A percentile compares a stretch with the other conserved stretches of the same genome.
Evolutionary conservation across 306 rosid species (phyloP).

Genomic region (Aeschynomene evenia): DNA sequence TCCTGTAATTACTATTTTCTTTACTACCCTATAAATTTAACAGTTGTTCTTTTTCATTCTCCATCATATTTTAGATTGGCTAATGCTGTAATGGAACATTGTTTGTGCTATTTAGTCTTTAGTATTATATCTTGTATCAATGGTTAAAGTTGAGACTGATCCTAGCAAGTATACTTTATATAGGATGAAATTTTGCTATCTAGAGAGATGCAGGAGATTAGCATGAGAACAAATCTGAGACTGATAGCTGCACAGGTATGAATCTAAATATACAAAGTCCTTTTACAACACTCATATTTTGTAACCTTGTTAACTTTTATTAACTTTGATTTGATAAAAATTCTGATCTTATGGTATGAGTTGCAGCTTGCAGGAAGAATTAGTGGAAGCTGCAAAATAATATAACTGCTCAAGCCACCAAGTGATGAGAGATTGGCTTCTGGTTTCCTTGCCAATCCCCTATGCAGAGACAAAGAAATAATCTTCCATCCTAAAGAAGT

Average conservation of each 20-base stretch:
- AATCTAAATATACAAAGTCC: neutral
- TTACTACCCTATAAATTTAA: no score
- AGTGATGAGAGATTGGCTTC: conserved; percentile 28
- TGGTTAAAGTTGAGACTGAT: conserved; percentile 5
- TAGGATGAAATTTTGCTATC: conserved; percentile 83
- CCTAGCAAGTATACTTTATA: conserved; percentile 70
- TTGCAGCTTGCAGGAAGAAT: conserved; percentile 75
- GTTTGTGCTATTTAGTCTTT: neutral
- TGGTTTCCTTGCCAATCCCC: no score
- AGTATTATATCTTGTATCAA: neutral
- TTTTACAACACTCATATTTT: neutral
- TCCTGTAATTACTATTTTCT: no score
- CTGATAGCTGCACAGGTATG: conserved; percentile 80
- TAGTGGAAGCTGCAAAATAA: conserved; percentile 81
- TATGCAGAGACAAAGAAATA: no score
- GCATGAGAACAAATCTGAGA: conserved; percentile 78
- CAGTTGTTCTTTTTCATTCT: no score
- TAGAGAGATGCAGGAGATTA: conserved; percentile 81
- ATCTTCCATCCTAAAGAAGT: no score
- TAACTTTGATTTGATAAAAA: conserved; percentile 5
- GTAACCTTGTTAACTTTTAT: neutral
- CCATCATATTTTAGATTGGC: no score
- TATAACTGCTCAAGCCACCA: conserved; percentile 72
- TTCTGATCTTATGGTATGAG: conserved; percentile 10
- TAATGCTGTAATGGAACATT: neutral